Evolutionary conservation across 2,329 filamentous ascomycete genomes (phyloP), one percentile per base, ranked within the genome.

Genomic region (Exophiala oligosperma): DNA sequence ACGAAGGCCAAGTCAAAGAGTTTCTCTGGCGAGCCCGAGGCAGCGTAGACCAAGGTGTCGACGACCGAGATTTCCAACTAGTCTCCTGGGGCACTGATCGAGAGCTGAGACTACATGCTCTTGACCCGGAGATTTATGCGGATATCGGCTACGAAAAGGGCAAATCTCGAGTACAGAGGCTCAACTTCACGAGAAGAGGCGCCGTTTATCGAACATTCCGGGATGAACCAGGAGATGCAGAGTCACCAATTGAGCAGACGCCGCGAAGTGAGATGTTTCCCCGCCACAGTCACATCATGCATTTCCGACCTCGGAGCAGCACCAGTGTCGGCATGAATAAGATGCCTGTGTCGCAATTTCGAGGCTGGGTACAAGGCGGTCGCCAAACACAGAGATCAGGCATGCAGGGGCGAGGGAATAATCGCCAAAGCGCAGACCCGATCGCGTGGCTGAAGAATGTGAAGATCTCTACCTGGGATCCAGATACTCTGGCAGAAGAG

Each of bases 71-170:
- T 52, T 97, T 96, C 63, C 92, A 97, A 72, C 80, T 97, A 17
- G 90, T 97, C 0, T 92, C 92, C 0, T 97, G 92, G 92, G 92
- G 92, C 26, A 87, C 90, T 49, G 93, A 97, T 71, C 89, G 89
- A 64, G 84, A 92, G 68, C 78, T 97, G 29, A 87, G 89, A 49
- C 79, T 97, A 28, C 90, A 96, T 69, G 86, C 85, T 49, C 82
- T 92, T 21, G 83, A 90, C 41, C 76, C 84, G 1, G 77, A 85
- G 26, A 77, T 86, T 29, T 77, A 94, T 0, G 79, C 84, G 57
- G 79, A 83, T 1, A 87, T 95, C 14, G 91, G 90, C 2, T 89
- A 90, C 70, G 78, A 84, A 47, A 91, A 87, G 69, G 91, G 90
- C 3, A 81, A 79, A 52, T 80, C 81, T 2, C 83, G 87, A 21